Evolutionary conservation across 495 filamentous ascomycete genomes (phyloP).

Genomic region (Neurospora tetrasperma): DNA sequence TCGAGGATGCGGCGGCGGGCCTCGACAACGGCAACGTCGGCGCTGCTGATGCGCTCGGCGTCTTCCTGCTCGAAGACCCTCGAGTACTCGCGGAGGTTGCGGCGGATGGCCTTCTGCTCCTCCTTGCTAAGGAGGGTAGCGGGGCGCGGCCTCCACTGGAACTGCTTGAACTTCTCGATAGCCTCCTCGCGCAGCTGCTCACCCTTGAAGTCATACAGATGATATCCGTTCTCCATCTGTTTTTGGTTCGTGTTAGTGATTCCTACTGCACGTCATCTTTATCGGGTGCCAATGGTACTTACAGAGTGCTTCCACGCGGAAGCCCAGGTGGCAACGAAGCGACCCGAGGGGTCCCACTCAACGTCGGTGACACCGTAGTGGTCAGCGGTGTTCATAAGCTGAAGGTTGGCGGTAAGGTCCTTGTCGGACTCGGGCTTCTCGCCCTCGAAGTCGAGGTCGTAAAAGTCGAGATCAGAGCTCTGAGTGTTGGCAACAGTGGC

Average conservation of each 20-base stretch:
- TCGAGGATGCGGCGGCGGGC: slow-evolving; percentile 68
- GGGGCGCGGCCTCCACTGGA: slow-evolving; percentile 86
- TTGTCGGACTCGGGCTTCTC: slow-evolving; percentile 88
- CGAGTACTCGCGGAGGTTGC: slow-evolving; percentile 95
- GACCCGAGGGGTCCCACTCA: slow-evolving; percentile 94
- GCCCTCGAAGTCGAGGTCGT: slow-evolving; percentile 93
- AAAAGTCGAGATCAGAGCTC: slow-evolving; percentile 94
- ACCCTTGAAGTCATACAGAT: slow-evolving; percentile 93
- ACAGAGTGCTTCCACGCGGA: slow-evolving; percentile 92
- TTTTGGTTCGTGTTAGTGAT: slow-evolving; percentile 27
- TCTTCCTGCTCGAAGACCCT: slow-evolving; percentile 93
- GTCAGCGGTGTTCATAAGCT: slow-evolving; percentile 83
- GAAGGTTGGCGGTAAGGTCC: slow-evolving; percentile 86
- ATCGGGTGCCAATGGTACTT: slow-evolving; percentile 28
- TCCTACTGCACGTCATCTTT: neutral
- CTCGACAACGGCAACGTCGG: slow-evolving; percentile 88
- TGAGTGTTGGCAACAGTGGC: slow-evolving; percentile 86
- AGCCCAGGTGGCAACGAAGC: slow-evolving; percentile 85
- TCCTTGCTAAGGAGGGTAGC: slow-evolving; percentile 80
- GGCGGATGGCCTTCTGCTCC: slow-evolving; percentile 94
- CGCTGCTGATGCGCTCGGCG: slow-evolving; percentile 78
- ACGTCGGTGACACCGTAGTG: slow-evolving; percentile 97
- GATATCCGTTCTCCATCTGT: slow-evolving; percentile 98
- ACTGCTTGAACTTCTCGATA: slow-evolving; percentile 96
- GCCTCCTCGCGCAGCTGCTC: slow-evolving; percentile 81